Evolutionary conservation across 2,329 filamentous ascomycete species (phyloP).

Genomic region (Phyllosticta citriasiana): DNA sequence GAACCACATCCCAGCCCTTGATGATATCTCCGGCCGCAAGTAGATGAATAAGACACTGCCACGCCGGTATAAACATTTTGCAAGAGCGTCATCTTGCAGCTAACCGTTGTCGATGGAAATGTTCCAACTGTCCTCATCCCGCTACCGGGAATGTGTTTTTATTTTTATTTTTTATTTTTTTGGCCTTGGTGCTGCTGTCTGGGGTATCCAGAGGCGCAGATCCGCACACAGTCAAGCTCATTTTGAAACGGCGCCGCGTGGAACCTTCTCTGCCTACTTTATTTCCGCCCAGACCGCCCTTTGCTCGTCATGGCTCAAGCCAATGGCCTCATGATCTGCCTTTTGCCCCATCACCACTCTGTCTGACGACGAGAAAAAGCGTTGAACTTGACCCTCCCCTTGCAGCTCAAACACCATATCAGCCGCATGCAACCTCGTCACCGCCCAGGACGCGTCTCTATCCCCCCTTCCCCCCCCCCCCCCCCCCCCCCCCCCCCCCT

Average conservation of each 20-base stretch:
- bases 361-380: neutral
- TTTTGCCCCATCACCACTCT: neutral
- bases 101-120: neutral
- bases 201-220: neutral
- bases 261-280: neutral
- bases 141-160: neutral
- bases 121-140: neutral
- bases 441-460: neutral
- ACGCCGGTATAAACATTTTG: neutral
- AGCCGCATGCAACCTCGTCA: neutral
- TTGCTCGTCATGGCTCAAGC: neutral
- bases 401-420: neutral
- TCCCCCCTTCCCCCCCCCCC: neutral
- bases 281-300: neutral
- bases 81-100: neutral
- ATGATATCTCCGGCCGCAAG: neutral
- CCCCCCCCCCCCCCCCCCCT: neutral
- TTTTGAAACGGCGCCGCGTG: neutral
- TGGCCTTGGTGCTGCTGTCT: neutral
- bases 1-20: neutral
- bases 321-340: neutral
- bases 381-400: neutral
- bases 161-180: too few relatives aligned
- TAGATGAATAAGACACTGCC: neutral
- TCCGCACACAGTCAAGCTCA: neutral